Percentiles rank a stretch among this genome's conserved stretches.
Conservation (phyloP, 805 yeast species). For the Yamadazyma kitorensis region DNA sequence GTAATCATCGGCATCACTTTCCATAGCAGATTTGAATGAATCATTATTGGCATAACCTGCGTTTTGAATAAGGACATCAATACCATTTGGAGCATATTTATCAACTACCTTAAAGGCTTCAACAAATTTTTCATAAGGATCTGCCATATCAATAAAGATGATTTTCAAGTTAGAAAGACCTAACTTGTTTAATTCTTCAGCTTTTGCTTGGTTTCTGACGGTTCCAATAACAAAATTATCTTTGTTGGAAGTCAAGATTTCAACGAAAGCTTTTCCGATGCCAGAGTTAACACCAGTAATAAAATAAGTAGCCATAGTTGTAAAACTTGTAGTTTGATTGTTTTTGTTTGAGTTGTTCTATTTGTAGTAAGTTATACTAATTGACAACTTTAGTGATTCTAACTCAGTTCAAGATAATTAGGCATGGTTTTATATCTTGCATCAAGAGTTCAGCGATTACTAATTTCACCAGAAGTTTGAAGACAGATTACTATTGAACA, state of each 20-base stretch:
- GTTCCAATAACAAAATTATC: conserved; percentile 38
- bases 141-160: conserved; percentile 6
- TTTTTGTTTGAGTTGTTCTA: conserved; percentile 4
- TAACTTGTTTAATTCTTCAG: conserved; percentile 7
- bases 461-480: too few relatives aligned
- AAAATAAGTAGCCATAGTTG: conserved; percentile 15
- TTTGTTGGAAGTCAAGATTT: conserved; percentile 19
- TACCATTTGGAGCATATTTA: conserved; percentile 9
- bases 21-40: background rate
- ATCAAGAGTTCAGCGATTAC: too few relatives aligned
- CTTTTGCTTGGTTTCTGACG: conserved; percentile 27
- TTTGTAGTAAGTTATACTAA: too few relatives aligned
- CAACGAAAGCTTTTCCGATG: conserved; percentile 31
- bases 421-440: too few relatives aligned
- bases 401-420: too few relatives aligned
- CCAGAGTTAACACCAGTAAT: conserved; percentile 41
- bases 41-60: conserved; percentile 21
- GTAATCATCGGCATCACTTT: conserved; percentile 2
- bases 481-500: too few relatives aligned
- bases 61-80: conserved; percentile 34
- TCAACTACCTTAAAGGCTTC: conserved; percentile 8
- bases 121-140: conserved; percentile 4
- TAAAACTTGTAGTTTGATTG: too few relatives aligned
- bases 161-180: conserved; percentile 7
- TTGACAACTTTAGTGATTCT: too few relatives aligned